A percentile compares a stretch with the other conserved stretches of the same genome.
Evolutionary conservation across 441 rosid genomes (phyloP).

Genomic region (Populus tomentosa): DNA sequence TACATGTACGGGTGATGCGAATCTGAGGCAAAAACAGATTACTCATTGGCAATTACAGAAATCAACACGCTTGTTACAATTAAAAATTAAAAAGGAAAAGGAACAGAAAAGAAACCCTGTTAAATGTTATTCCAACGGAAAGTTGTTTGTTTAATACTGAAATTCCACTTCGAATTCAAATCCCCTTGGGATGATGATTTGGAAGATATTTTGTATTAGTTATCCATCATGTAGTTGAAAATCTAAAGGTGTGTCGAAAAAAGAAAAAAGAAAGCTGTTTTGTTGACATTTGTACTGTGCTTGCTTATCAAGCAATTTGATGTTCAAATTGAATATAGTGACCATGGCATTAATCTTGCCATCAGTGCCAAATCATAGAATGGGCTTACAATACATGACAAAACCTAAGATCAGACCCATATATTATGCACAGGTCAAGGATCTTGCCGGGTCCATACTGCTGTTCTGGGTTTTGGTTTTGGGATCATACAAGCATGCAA

Average conservation of each 20-base stretch:
- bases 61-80: neutral
- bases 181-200: neutral
- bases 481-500: neutral
- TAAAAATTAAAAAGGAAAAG: too few relatives aligned
- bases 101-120: neutral
- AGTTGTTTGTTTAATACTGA: neutral
- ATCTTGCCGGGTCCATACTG: neutral
- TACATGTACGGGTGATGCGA: constrained; percentile 65
- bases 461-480: neutral
- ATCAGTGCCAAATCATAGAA: neutral
- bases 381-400: neutral
- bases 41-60: neutral
- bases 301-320: neutral
- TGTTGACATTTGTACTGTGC: neutral
- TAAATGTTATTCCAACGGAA: neutral
- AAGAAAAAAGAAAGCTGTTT: neutral
- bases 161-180: too few relatives aligned
- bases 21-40: constrained; percentile 41
- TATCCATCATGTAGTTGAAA: neutral
- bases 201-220: neutral
- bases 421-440: neutral
- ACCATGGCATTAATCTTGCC: neutral
- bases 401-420: neutral
- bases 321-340: neutral
- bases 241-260: neutral